Evolutionary conservation across 306 rosid species (phyloP).

Genomic region (Gillenia trifoliata): DNA sequence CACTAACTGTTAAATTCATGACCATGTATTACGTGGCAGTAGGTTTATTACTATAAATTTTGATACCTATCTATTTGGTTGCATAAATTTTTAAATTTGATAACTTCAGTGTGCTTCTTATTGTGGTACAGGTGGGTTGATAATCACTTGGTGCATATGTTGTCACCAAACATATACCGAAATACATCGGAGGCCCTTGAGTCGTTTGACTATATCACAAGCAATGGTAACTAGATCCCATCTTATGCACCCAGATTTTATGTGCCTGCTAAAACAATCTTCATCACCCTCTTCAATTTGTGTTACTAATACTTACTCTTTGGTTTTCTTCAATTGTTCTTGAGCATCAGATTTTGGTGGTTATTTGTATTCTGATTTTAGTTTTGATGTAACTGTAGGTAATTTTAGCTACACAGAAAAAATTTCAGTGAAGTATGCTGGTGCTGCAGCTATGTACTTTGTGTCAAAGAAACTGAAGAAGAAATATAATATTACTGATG

Average conservation of each 20-base stretch:
- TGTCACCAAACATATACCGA: constrained; percentile 88
- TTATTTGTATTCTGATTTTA: not conserved
- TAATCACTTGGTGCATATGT: constrained; percentile 81
- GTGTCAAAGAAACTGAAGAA: constrained; percentile 92
- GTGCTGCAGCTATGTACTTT: constrained; percentile 97
- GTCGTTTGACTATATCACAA: constrained; percentile 88
- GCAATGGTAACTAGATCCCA: constrained; percentile 52
- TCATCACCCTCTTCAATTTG: not conserved
- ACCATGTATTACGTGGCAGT: not conserved
- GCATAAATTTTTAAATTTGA: not conserved
- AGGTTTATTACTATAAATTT: not conserved
- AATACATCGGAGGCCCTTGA: constrained; percentile 87
- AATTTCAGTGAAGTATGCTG: constrained; percentile 81
- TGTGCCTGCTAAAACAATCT: not conserved
- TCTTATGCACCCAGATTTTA: not conserved
- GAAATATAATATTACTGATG: constrained; percentile 92
- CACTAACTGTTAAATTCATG: not conserved
- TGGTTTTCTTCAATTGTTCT: constrained; percentile 1
- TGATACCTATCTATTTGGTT: no score
- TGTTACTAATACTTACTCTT: not conserved
- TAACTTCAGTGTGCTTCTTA: constrained; percentile 17
- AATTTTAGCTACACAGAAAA: constrained; percentile 76
- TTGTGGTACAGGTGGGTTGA: constrained; percentile 78
- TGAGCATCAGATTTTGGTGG: constrained; percentile 10
- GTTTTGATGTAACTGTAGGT: constrained; percentile 40